These are phyloP conservation scores for Aphanomyces cochlioides DNA, from an alignment of 352 stramenopile genomes.

Conservation along the genomic window DNA sequence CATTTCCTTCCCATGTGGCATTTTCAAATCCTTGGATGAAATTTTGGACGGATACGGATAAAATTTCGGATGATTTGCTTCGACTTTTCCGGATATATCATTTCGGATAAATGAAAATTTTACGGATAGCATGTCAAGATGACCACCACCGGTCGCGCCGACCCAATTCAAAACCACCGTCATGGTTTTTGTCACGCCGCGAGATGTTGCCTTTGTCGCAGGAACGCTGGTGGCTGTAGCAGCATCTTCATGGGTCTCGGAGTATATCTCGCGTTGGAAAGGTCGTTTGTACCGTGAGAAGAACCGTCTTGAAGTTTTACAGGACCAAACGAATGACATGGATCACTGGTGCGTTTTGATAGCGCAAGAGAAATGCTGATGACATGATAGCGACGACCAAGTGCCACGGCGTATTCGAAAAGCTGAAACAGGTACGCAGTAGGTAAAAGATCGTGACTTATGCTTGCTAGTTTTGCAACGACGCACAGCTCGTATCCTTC, in stretches of 20 bases:
- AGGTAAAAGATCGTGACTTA: background rate
- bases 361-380: background rate
- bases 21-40: no score
- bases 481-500: slow-evolving; percentile 39
- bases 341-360: slow-evolving; percentile 28
- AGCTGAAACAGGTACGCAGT: slow-evolving; percentile 35
- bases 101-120: no score
- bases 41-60: no score
- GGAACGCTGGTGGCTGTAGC: slow-evolving; percentile 32
- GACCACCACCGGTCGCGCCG: no score
- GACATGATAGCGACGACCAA: slow-evolving; percentile 19
- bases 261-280: slow-evolving; percentile 31
- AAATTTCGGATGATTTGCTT: no score
- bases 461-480: slow-evolving; percentile 36
- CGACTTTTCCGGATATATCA: no score
- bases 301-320: slow-evolving; percentile 35
- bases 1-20: no score
- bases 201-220: slow-evolving; percentile 31
- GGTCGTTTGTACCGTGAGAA: slow-evolving; percentile 23
- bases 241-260: slow-evolving; percentile 31
- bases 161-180: background rate
- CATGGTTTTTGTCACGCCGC: slow-evolving; percentile 23
- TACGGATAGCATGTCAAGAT: no score
- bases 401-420: slow-evolving; percentile 38
- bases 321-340: slow-evolving; percentile 34